Percentiles rank a stretch among this genome's conserved stretches.
Conservation (phyloP, 768 basidiomycete genomes). For the Saitozyma sp. region DNA sequence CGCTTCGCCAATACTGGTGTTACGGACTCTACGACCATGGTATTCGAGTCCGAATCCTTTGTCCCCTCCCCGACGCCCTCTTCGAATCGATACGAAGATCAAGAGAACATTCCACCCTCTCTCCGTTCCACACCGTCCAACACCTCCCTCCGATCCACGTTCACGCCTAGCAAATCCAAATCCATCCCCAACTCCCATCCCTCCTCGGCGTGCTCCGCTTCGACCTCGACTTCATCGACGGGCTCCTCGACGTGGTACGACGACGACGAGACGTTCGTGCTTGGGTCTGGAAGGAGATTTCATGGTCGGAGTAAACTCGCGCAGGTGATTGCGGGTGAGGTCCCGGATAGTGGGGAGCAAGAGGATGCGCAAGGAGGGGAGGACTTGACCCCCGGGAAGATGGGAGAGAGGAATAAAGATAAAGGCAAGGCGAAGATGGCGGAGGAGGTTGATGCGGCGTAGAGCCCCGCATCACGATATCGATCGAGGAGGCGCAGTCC, state of each 20-base stretch:
- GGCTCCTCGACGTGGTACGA: slow-evolving; percentile 1
- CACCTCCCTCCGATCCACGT: slow-evolving; percentile 3
- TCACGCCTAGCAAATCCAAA: not conserved
- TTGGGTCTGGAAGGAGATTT: not conserved
- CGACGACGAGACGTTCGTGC: slow-evolving; percentile 9
- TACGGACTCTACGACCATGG: not conserved
- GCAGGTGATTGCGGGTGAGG: slow-evolving; percentile 8
- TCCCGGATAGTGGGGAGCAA: not conserved
- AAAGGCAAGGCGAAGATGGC: slow-evolving; percentile 11
- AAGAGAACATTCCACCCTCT: slow-evolving; percentile 36
- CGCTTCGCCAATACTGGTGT: not conserved
- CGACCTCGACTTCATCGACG: not conserved
- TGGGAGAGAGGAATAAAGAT: not conserved
- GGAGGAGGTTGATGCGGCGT: slow-evolving; percentile 1
- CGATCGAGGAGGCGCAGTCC: not conserved
- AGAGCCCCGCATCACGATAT: not conserved
- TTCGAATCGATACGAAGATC: slow-evolving; percentile 19
- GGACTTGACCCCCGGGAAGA: slow-evolving; percentile 25
- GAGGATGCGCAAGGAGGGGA: slow-evolving; percentile 12
- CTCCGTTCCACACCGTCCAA: slow-evolving; percentile 5
- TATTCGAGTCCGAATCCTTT: slow-evolving; percentile 6
- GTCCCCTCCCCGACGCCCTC: slow-evolving; percentile 10
- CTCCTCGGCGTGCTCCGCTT: not conserved
- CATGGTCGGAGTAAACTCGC: slow-evolving; percentile 25
- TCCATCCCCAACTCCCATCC: not conserved